These are phyloP conservation scores for Trypanosoma scelopori DNA, from an alignment of 208 protist species.

Conservation along the genomic window DNA sequence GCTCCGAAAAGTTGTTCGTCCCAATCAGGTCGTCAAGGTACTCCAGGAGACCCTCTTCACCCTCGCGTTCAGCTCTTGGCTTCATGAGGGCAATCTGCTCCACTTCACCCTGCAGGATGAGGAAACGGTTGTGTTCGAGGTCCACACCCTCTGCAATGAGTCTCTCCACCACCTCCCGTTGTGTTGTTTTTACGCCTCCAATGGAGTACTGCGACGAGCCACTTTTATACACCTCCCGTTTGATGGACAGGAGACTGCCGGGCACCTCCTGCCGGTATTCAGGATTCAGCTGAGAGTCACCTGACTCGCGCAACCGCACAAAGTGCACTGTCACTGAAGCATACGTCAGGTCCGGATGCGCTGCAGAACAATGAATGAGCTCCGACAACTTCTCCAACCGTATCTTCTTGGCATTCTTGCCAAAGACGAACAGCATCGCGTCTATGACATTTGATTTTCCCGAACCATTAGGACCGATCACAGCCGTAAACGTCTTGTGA, in stretches of 20 bases:
- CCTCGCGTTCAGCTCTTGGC: conserved; percentile 96
- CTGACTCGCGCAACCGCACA: conserved; percentile 82
- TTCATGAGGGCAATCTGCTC: conserved; percentile 99
- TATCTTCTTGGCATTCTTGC: conserved; percentile 97
- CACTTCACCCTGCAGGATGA: conserved; percentile 99
- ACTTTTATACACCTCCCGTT: conserved; percentile 88
- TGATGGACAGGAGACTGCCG: conserved; percentile 92
- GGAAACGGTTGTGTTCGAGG: conserved; percentile 99
- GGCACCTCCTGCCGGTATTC: conserved; percentile 87
- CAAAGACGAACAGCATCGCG: conserved; percentile 99
- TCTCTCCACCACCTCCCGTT: conserved; percentile 85
- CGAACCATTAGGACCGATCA: conserved; percentile 99
- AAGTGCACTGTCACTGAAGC: conserved; percentile 98
- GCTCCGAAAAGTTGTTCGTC: conserved; percentile 89
- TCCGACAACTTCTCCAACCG: conserved; percentile 96
- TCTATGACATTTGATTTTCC: conserved; percentile 99
- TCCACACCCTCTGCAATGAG: conserved; percentile 97
- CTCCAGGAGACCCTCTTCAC: conserved; percentile 99
- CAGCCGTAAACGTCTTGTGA: conserved; percentile 99
- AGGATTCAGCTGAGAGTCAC: conserved; percentile 67
- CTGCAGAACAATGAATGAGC: conserved; percentile 98
- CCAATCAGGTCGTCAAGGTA: conserved; percentile 99
- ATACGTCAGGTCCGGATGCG: conserved; percentile 89
- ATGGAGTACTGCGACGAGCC: conserved; percentile 97
- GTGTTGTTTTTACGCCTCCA: conserved; percentile 59